Base-by-base conservation (phyloP, 1,139 yeast species). In the Nakaseomyces nivariensis region DNA sequence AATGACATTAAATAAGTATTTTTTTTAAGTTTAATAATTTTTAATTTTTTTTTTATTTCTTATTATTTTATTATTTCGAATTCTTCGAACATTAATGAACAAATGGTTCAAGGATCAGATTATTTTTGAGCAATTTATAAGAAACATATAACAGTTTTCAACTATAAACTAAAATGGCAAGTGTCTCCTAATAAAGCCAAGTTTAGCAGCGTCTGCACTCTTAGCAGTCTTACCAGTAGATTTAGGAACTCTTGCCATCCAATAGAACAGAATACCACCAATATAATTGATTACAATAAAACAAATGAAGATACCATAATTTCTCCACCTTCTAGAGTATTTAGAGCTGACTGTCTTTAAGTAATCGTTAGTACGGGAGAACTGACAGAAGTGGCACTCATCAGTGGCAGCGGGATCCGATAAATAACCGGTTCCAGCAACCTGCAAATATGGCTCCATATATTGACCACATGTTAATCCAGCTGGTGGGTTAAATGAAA, bases 241-340 rank as follows among this genome's bases (percentile, higher is more conserved):
- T 8, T 69, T 69, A 54, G 95, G 95, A 51, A 85, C 95, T 71
- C 95, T 79, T n/a, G 80, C 79, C 47, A 83, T 66, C 82, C 86
- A 86, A 69, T 85, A 86, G 50, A 85, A 68, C 62, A 75, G 64
- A 31, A 82, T 62, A 9, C 84, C 76, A 27, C 71, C 72, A 40
- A 65, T 51, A 47, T 78, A 69, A 63, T 85, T 82, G 64, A 85
- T 71, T 37, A 67, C 67, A 57, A 66, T 65, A 51, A 50, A 66
- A 45, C 60, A 59, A 40, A 64, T 55, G 56, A 78, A 76, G 50
- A 82, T 74, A 63, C 92, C 92, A 55, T 73, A 73, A 63, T 84
- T 78, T 73, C 90, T 77, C 85, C 90, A 82, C 64, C 78, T 74
- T 54, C 74, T 69, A n/a, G 62, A 47, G 58, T 73, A 79, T 0